Evolutionary conservation across 108 stramenopile species (phyloP), one percentile per base, ranked within the genome.

Genomic region (Nitzschia sp.): DNA sequence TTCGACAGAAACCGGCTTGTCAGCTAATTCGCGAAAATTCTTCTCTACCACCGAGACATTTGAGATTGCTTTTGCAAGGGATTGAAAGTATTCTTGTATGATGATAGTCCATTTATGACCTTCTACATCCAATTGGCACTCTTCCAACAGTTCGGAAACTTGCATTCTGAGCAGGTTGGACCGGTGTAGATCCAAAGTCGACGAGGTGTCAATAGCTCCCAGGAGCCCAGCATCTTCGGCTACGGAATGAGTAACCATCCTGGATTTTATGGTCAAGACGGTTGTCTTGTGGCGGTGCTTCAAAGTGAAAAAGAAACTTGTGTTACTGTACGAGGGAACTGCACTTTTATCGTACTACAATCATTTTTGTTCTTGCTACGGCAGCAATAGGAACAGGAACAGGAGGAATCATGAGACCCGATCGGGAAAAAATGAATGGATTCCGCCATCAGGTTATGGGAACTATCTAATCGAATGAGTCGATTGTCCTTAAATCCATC

Each of bases 151-250:
- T 56, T 90, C 85, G 4, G 81, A 21, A 3, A 79, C 68, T 74
- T 91, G 86, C 33, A 94, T 70, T 35, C 89, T 76, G 46, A 94
- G 67, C 26, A 94, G 68, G 69, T 91, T 94, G 32, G 87, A 79
- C 46, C 79, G 73, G 59, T 84, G 83, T 1, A 91, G 75, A 61
- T 85, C 83, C 46, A 81, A 27, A 4, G 76, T 62, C 36, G 70
- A 45, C 13, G 74, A 64, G 5, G 64, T 34, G 55, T 84, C 83
- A 24, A 84, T 72, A 13, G 58, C 36, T 25, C 77, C 76, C 74
- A 85, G 58, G 28, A 85, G 69, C 1, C 57, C 66, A 5, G 80
- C 84, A 68, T 85, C 84, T 33, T 79, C 60, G 1, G 64, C 64
- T 24, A 77, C 32, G 13, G 60, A 51, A 51, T 51, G 49, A 5